phyloP scores from a whole-genome alignment of 2,329 filamentous ascomycete species.

The Pestalotiopsis sp. region DNA sequence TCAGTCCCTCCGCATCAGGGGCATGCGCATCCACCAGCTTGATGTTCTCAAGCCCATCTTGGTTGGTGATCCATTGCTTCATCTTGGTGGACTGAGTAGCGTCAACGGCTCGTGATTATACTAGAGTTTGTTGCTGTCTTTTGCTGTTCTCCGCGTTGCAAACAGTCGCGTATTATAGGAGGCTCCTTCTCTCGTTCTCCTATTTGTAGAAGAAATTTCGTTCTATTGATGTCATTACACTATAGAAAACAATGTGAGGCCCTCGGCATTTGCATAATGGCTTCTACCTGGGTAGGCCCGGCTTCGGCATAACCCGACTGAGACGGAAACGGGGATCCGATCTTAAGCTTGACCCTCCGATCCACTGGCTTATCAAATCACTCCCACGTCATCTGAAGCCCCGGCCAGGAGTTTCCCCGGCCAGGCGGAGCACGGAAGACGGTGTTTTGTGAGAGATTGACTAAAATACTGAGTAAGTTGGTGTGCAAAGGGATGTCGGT shows the following conservation, averaged over 20 bases:
- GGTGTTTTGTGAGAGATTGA: neutral
- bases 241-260: neutral
- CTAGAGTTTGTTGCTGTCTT: neutral
- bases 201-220: neutral
- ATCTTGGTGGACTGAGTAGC: constrained; percentile 14
- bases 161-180: neutral
- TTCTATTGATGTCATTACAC: neutral
- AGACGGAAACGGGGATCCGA: neutral
- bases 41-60: constrained; percentile 59
- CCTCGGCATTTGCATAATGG: neutral
- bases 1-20: constrained; percentile 38
- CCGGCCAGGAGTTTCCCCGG: neutral
- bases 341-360: constrained; percentile 5
- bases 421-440: neutral
- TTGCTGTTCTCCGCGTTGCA: too few relatives aligned
- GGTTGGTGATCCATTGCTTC: constrained; percentile 56
- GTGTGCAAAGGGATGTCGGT: neutral
- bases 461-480: neutral
- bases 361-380: constrained; percentile 9
- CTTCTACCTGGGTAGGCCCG: neutral
- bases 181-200: neutral
- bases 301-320: constrained; percentile 1
- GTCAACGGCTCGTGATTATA: neutral
- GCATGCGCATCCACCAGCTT: constrained; percentile 43
- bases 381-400: neutral